Evolutionary conservation across 2,329 filamentous ascomycete species (phyloP), one percentile per base, ranked within the genome.

Genomic region (Talaromyces funiculosus): DNA sequence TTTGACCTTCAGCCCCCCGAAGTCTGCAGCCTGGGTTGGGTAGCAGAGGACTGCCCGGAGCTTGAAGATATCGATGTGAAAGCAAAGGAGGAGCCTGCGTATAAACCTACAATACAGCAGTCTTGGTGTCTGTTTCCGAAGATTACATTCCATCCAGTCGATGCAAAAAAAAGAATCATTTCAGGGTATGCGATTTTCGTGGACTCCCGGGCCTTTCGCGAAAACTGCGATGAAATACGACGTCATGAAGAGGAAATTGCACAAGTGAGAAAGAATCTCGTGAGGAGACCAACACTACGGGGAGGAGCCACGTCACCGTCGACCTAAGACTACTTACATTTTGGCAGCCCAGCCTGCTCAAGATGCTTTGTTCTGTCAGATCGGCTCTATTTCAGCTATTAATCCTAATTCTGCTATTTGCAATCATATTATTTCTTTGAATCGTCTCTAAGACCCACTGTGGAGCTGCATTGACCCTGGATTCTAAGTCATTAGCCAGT

Each of bases 161-260:
- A 58, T 49, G 22, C 24, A 3, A 49, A 29, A 8, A 26, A 51
- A 43, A 58, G 7, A 49, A 35, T 58, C 29, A 24, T 35, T 22
- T 16, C 55, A 49, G 55, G 55, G 42, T 24, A 37, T 47, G 55
- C 55, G 3, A 40, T 58, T 29, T 58, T 58, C 26, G 42, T 38
- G n/a, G 40, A 58, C 31, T 58, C 55, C 18, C 40, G 14, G 20
- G 55, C 55, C n/a, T 58, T 58, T 37, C 55, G 20, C 29, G 55
- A 37, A 58, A 58, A 47, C 24, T 35, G 24, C 38, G 55, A 45
- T 10, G 55, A 58, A 33, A 49, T 58, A 24, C 18, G 33, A 37
- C 42, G 20, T 29, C 40, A 57, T 22, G 55, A 57, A 47, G 55
- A 57, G 38, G 55, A 57, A n/a, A 57, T 57, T 47, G 55, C 55